Evolutionary conservation across 768 basidiomycete species (phyloP).

Genomic region (Termitomyces bulborhizus): DNA sequence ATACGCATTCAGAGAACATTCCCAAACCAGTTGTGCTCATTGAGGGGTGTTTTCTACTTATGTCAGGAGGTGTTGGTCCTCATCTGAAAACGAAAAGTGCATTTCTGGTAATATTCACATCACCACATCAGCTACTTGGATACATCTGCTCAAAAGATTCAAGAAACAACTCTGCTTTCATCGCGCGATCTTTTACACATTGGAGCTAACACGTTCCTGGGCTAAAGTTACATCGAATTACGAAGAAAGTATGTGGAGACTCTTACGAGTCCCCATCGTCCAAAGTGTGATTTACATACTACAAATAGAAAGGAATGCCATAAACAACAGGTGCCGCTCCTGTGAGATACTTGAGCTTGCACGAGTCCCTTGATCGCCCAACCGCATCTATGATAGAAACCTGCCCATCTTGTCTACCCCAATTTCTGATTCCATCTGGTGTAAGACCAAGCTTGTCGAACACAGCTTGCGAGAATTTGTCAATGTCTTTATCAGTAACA

Average conservation of each 20-base stretch:
- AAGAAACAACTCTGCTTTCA: not conserved
- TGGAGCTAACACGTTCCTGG: not conserved
- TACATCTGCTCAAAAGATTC: no score
- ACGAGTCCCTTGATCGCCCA: constrained; percentile 68
- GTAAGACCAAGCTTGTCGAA: constrained; percentile 64
- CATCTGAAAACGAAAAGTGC: no score
- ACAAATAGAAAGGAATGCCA: constrained; percentile 89
- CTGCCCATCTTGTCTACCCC: constrained; percentile 17
- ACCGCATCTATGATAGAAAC: constrained; percentile 69
- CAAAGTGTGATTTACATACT: not conserved
- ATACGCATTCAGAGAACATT: no score
- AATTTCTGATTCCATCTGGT: constrained; percentile 20
- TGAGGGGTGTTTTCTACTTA: no score
- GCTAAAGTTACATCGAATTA: not conserved
- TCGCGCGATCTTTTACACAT: no score
- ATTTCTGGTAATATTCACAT: no score
- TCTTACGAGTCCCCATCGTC: not conserved
- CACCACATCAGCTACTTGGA: no score
- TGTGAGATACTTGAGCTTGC: constrained; percentile 90
- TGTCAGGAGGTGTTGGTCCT: no score
- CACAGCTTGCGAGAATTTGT: constrained; percentile 83
- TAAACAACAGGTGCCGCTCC: constrained; percentile 95
- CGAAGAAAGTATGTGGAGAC: not conserved
- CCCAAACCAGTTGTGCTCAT: no score
- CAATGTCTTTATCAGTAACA: constrained; percentile 96